Evolutionary conservation across 495 filamentous ascomycete genomes (phyloP).

Genomic region (Venustampulla echinocandica): DNA sequence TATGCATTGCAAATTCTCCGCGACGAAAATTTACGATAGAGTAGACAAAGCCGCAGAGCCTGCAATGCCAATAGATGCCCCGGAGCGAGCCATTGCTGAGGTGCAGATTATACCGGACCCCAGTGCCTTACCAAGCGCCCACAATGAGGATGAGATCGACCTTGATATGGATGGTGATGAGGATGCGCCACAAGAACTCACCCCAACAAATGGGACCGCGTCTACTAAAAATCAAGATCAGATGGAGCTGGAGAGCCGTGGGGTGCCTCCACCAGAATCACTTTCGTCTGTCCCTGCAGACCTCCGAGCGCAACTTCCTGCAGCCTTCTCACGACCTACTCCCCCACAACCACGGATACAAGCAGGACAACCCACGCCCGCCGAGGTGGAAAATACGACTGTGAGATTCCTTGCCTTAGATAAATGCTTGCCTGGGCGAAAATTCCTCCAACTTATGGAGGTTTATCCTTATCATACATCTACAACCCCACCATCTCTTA

Average conservation of each 20-base stretch:
- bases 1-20: slow-evolving; percentile 77
- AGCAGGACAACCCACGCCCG: slow-evolving; percentile 37
- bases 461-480: slow-evolving; percentile 36
- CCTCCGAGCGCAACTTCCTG: slow-evolving; percentile 57
- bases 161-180: slow-evolving; percentile 41
- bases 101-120: background rate
- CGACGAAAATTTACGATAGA: slow-evolving; percentile 53
- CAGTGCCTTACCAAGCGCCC: slow-evolving; percentile 9
- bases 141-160: slow-evolving; percentile 47
- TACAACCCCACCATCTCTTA: slow-evolving; percentile 4
- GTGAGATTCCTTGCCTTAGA: slow-evolving; percentile 85
- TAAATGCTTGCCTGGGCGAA: slow-evolving; percentile 67
- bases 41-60: background rate
- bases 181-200: background rate
- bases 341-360: slow-evolving; percentile 21
- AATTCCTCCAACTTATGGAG: slow-evolving; percentile 74
- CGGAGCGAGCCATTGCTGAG: background rate
- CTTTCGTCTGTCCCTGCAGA: slow-evolving; percentile 39
- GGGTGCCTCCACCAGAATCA: slow-evolving; percentile 19
- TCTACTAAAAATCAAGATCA: slow-evolving; percentile 39
- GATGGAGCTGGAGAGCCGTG: slow-evolving; percentile 43
- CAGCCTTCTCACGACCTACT: slow-evolving; percentile 46
- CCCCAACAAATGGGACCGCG: background rate
- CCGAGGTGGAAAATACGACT: slow-evolving; percentile 58
- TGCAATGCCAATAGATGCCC: slow-evolving; percentile 1